phyloP scores from a whole-genome alignment of 2,329 filamentous ascomycete species.

The Aspergillus ochraceoroseus region DNA sequence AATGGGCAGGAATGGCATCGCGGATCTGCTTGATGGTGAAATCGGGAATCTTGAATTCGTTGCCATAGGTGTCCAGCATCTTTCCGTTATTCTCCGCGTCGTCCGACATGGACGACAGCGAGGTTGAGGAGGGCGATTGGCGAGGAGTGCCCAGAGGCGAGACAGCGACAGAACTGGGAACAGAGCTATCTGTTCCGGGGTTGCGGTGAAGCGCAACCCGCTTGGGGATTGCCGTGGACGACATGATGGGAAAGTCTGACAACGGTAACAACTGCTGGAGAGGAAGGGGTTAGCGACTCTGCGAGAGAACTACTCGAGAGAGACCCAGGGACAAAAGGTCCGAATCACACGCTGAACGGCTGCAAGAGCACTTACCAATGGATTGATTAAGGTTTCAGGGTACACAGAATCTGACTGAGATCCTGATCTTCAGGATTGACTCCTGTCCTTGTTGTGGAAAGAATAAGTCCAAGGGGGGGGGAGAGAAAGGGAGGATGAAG shows the following conservation, averaged over 20 bases:
- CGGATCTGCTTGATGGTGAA: conserved; percentile 97
- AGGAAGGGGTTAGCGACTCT: background rate
- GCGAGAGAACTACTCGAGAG: background rate
- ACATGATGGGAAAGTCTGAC: conserved; percentile 38
- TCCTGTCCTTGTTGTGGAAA: too few relatives aligned
- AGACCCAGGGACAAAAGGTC: background rate
- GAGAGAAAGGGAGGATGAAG: conserved; percentile 9
- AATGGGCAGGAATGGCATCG: conserved; percentile 95
- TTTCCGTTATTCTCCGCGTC: conserved; percentile 54
- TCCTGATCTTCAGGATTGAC: conserved; percentile 11
- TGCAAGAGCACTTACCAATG: conserved; percentile 12
- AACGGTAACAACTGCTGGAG: too few relatives aligned
- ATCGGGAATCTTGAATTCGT: conserved; percentile 87
- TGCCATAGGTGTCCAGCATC: conserved; percentile 88
- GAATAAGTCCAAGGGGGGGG: conserved; percentile 13
- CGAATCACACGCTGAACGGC: background rate
- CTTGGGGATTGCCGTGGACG: conserved; percentile 48
- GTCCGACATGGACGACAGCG: conserved; percentile 81
- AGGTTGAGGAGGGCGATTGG: conserved; percentile 74
- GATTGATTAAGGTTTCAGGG: conserved; percentile 9
- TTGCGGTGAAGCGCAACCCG: conserved; percentile 50
- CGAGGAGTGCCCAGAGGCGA: conserved; percentile 58
- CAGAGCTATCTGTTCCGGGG: conserved; percentile 52
- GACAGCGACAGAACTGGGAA: conserved; percentile 50
- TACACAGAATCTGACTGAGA: conserved; percentile 4